Percentiles rank a stretch among this genome's conserved stretches.
Conservation (phyloP, 1,284 basidiomycete genomes). For the Erythrobasidium hasegawianum region DNA sequence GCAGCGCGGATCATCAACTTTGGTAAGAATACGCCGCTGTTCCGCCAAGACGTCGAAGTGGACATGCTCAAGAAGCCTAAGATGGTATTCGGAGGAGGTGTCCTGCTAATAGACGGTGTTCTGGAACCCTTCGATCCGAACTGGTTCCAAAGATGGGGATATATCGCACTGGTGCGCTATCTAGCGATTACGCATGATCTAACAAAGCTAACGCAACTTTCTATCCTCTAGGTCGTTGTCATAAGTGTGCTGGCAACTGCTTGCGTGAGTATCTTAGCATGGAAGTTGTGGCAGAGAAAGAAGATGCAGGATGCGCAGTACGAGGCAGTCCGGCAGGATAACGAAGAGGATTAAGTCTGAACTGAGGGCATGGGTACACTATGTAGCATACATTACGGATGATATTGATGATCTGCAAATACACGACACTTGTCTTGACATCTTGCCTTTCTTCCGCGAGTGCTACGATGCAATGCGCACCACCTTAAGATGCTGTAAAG, state of each 20-base stretch:
- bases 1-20: slow-evolving; percentile 73
- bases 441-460: too few species aligned
- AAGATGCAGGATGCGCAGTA: slow-evolving; percentile 22
- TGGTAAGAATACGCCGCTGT: slow-evolving; percentile 68
- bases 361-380: neutral
- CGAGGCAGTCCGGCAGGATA: slow-evolving; percentile 19
- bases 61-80: slow-evolving; percentile 46
- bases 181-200: too few species aligned
- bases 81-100: slow-evolving; percentile 63
- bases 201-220: too few species aligned
- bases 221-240: slow-evolving; percentile 8
- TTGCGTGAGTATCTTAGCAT: slow-evolving; percentile 12
- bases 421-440: too few species aligned
- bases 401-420: too few species aligned
- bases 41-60: slow-evolving; percentile 41
- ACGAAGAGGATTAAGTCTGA: slow-evolving; percentile 8
- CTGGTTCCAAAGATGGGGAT: slow-evolving; percentile 69
- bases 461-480: too few species aligned
- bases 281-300: slow-evolving; percentile 27
- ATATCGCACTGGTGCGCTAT: slow-evolving; percentile 32
- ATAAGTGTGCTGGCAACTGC: slow-evolving; percentile 4
- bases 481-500: too few species aligned
- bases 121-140: slow-evolving; percentile 81
- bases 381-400: neutral
- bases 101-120: slow-evolving; percentile 79